phyloP scores from a whole-genome alignment of 2,329 filamentous ascomycete species.

The Trichoderma hamatum region DNA sequence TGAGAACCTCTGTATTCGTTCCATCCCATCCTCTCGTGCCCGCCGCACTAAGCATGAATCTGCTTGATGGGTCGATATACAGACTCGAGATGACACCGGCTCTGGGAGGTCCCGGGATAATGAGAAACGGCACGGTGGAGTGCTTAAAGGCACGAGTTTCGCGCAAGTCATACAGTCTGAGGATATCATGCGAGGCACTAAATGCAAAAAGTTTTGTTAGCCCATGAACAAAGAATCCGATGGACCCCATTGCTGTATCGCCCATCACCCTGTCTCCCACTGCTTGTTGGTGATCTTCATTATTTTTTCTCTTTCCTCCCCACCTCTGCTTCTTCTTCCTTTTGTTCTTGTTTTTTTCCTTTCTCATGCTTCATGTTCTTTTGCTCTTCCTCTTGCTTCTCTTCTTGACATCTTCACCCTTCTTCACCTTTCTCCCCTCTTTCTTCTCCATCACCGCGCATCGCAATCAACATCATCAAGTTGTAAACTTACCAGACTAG shows the following conservation, averaged over 20 bases:
- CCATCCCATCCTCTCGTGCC: conserved; percentile 97
- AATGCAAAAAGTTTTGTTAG: neutral
- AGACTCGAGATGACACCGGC: conserved; percentile 86
- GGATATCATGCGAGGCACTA: conserved; percentile 89
- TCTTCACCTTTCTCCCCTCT: neutral
- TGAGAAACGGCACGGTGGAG: conserved; percentile 89
- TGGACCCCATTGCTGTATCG: neutral
- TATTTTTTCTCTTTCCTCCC: neutral
- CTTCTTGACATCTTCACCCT: neutral
- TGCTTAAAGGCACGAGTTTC: conserved; percentile 67
- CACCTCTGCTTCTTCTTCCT: neutral
- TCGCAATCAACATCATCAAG: neutral
- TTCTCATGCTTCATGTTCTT: neutral
- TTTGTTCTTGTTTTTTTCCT: neutral
- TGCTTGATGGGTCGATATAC: conserved; percentile 83
- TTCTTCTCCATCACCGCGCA: neutral
- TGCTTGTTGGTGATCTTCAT: neutral
- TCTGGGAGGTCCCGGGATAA: conserved; percentile 81
- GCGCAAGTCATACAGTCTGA: conserved; percentile 86
- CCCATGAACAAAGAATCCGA: neutral
- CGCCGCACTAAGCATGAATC: conserved; percentile 88
- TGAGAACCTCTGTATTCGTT: conserved; percentile 80
- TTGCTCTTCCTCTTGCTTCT: neutral
- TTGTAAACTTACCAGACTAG: conserved; percentile 66
- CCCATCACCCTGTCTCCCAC: neutral